Evolutionary conservation across 2,329 filamentous ascomycete genomes (phyloP).

Genomic region (Cordyceps pruinosa): DNA sequence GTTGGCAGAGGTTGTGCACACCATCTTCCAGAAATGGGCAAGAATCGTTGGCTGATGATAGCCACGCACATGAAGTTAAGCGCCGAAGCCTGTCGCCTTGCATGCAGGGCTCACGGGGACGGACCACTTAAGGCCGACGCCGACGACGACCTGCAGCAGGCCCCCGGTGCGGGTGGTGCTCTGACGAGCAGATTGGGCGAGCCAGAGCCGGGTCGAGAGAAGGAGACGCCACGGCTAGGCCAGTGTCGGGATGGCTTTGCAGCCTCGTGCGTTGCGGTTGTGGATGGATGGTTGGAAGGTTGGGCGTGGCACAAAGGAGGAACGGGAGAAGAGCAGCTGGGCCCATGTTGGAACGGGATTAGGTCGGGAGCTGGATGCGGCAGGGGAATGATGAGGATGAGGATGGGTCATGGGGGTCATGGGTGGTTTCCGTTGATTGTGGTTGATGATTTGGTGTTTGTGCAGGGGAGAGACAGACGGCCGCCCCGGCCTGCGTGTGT

Average conservation of each 20-base stretch:
- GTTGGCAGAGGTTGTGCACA: not conserved
- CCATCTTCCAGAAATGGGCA: slow-evolving; percentile 1
- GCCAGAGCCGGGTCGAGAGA: not conserved
- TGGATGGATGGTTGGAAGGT: not conserved
- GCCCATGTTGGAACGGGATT: not conserved
- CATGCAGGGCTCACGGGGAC: slow-evolving; percentile 37
- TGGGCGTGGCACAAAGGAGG: not conserved
- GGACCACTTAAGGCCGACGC: not conserved
- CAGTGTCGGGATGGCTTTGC: slow-evolving; percentile 1
- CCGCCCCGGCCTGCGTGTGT: not conserved
- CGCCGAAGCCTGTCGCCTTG: slow-evolving; percentile 47
- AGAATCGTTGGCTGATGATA: slow-evolving; percentile 29
- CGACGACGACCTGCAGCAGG: not conserved
- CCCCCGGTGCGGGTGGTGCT: not conserved
- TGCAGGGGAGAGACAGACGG: not conserved
- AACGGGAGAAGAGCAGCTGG: not conserved
- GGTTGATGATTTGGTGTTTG: not conserved
- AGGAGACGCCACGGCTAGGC: not conserved
- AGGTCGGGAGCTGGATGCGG: not conserved
- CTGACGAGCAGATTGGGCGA: not conserved
- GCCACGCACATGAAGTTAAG: slow-evolving; percentile 43
- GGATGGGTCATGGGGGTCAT: too few relatives aligned
- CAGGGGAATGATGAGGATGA: not conserved
- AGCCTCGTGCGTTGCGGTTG: slow-evolving; percentile 7
- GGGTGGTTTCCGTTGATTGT: not conserved